Base-by-base conservation (phyloP, 225 moss, liverwort and hornwort species). In the Pleurozium schreberi region DNA sequence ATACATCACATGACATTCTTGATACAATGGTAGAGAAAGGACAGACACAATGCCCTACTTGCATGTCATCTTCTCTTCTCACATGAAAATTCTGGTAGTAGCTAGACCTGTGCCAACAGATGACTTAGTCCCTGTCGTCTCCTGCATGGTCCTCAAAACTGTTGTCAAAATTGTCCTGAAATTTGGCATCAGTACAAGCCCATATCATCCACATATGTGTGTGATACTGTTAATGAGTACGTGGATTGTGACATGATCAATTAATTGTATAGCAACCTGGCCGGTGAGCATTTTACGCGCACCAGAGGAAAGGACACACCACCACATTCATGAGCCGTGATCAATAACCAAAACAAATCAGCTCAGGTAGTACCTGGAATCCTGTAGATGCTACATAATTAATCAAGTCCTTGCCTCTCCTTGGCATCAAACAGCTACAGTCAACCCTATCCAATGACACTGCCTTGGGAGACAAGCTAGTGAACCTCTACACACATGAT, bases 141-240 rank as follows among this genome's bases (percentile, higher is more conserved):
- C 61, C 30, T 89, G 92, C 85, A 87, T 89, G 76, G 87, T 85
- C 87, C 89, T 63, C 5, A 27, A 82, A 85, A 82, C 85, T 78
- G 89, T 88, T 91, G 91, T 89, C 89, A 79, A 91, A 69, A 67
- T 69, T n/a, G 89, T 88, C 89, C 88, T 83, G 58, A n/a, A 82
- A 47, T 43, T 11, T 43, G 38, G 84, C 89, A 85, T 52, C 82
- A 78, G 91, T 82, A 92, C 91, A 86, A 77, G 85, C 81, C 92
- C 87, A 90, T 79, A 88, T 89, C 93, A 92, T 86, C 88, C 67
- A 59, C 89, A 86, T 86, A 88, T 84, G 93, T 86, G 91, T 78
- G 89, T 74, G 86, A 93, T 93, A 89, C 91, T 88, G 89, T 86
- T 79, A 53, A 47, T 75, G 78, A 89, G 93, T 93, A 91, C 86